Evolutionary conservation across 306 rosid species (phyloP).

Genomic region (Prinsepia uniflora): DNA sequence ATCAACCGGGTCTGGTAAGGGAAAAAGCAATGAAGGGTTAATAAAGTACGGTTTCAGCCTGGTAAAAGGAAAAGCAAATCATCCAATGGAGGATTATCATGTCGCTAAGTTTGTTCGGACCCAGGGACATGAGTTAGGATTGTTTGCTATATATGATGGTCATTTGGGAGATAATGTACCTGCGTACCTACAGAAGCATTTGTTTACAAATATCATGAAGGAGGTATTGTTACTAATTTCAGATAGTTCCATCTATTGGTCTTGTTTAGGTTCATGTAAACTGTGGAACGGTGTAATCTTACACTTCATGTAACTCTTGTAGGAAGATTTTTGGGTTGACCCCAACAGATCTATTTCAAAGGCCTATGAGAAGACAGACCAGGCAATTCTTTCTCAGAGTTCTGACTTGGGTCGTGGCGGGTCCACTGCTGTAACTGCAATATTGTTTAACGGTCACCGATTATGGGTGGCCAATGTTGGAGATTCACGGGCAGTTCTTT

Average conservation of each 20-base stretch:
- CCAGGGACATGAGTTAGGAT: slow-evolving; percentile 68
- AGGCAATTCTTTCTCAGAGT: slow-evolving; percentile 82
- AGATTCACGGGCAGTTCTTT: slow-evolving; percentile 90
- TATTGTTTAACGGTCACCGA: slow-evolving; percentile 58
- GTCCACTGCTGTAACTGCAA: slow-evolving; percentile 95
- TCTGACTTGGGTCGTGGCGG: slow-evolving; percentile 95
- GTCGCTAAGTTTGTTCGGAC: slow-evolving; percentile 75
- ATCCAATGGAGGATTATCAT: slow-evolving; percentile 98
- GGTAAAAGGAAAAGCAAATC: slow-evolving; percentile 90
- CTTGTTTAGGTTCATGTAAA: slow-evolving; percentile 11
- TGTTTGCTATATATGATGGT: slow-evolving; percentile 92
- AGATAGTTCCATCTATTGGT: slow-evolving; percentile 9
- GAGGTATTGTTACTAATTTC: slow-evolving; percentile 48
- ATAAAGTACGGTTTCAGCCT: slow-evolving; percentile 81
- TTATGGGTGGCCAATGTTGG: slow-evolving; percentile 88
- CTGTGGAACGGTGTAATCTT: slow-evolving; percentile 16
- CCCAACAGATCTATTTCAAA: slow-evolving; percentile 67
- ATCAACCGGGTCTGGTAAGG: slow-evolving; percentile 74
- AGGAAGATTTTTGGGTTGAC: slow-evolving; percentile 90
- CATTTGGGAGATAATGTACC: slow-evolving; percentile 88
- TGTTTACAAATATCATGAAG: slow-evolving; percentile 67
- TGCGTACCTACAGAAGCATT: slow-evolving; percentile 79
- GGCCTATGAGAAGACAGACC: slow-evolving; percentile 86
- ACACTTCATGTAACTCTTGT: slow-evolving; percentile 19
- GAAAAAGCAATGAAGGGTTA: slow-evolving; percentile 61